Evolutionary conservation across 805 yeast genomes (phyloP), one percentile per base, ranked within the genome.

Genomic region (Nakazawaea wyomingensis): DNA sequence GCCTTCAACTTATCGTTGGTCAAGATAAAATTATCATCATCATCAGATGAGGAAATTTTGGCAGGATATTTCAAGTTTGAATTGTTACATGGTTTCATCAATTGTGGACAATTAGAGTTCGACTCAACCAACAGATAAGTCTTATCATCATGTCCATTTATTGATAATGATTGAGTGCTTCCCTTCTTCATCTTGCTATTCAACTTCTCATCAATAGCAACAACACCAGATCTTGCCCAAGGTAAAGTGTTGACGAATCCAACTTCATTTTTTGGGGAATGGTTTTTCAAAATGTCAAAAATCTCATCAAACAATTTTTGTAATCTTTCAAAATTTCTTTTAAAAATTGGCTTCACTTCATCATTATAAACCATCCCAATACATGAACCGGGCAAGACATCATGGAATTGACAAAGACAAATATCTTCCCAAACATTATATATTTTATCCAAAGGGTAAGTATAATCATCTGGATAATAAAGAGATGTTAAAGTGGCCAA

Each of bases 371-470:
- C 96, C 80, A 87, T 78, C 49, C 88, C 96, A 54, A 91, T 91
- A 63, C 96, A 87, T 5, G 95, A 83, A 3, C 99, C 99, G 2
- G 99, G 99, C 41, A 93, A 71, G n/a, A 91, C 97, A 66, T 91
- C 99, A 61, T 91, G 99, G 68, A 91, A 91, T 60, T 91, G 98
- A 58, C 96, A 89, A 44, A 93, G 67, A 48, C 89, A 78, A 17
- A 91, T 78, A 60, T 86, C 80, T 59, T 88, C 91, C 99, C 99
- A 91, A 48, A 91, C 61, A 2, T 65, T 71, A 48, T 81, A 79
- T 34, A 91, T 71, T 46, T 80, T 75, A 30, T 72, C 65, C 26
- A 72, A 68, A 2, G 99, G 99, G 59, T 91, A 91, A 45, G 65
- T 66, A 61, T 81, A 91, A 19, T 65, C 59, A 1, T 66, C 54